Percentiles rank a stretch among this genome's conserved stretches.
These are phyloP conservation scores for Dioscorea zingiberensis DNA, from an alignment of 106 monocot species.

Conservation along the genomic window DNA sequence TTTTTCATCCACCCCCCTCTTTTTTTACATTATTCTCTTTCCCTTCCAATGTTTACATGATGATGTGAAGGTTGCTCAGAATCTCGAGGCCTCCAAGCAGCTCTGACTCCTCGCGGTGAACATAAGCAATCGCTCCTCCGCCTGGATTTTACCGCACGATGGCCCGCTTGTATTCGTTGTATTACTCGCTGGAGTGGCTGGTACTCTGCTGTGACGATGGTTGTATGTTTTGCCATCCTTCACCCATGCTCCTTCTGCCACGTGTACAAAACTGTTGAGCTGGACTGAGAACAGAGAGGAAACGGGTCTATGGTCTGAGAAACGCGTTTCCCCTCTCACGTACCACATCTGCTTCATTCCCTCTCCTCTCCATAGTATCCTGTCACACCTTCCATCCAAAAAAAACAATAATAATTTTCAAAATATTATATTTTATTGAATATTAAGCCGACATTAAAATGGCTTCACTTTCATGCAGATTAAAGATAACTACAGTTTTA, in stretches of 20 bases:
- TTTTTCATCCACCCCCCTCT: neutral
- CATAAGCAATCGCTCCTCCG: slow-evolving; percentile 58
- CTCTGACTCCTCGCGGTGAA: slow-evolving; percentile 36
- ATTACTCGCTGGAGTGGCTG: neutral
- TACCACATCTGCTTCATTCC: slow-evolving; percentile 72
- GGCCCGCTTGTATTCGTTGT: slow-evolving; percentile 1
- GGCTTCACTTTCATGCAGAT: too few species aligned
- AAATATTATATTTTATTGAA: too few species aligned
- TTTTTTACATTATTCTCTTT: neutral
- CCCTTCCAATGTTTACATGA: neutral
- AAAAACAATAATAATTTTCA: too few species aligned
- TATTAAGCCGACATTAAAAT: too few species aligned
- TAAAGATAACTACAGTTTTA: too few species aligned
- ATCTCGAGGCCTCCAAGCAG: slow-evolving; percentile 32
- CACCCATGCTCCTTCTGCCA: neutral
- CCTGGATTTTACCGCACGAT: slow-evolving; percentile 40
- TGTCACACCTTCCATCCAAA: slow-evolving; percentile 57
- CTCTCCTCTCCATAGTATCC: slow-evolving; percentile 71
- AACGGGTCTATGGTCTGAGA: slow-evolving; percentile 85
- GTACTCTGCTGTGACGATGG: neutral
- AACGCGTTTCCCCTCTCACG: slow-evolving; percentile 62
- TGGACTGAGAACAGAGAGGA: slow-evolving; percentile 58
- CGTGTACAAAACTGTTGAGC: neutral
- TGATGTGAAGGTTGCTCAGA: slow-evolving; percentile 12
- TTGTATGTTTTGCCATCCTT: neutral